Evolutionary conservation across 225 moss, liverwort and hornwort species (phyloP), one percentile per base, ranked within the genome.

Genomic region (Physcomitrium patens): DNA sequence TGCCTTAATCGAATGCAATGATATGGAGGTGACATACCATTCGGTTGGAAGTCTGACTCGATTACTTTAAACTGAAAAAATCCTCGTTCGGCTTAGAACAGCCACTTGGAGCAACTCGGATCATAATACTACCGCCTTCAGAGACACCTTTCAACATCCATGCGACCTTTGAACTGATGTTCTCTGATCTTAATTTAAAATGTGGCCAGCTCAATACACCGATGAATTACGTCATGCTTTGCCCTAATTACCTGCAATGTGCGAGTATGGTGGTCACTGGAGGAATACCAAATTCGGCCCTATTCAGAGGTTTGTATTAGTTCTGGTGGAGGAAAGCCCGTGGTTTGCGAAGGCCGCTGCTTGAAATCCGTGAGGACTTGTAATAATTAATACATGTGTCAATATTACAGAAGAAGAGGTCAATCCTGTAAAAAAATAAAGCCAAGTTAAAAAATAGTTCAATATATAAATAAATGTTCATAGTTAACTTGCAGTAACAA

Each of bases 321-420:
- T 86, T 89, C 8, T 75, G 3, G 58, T 84, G 79, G 44, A 89
- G 76, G 1, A 81, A 83, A 49, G 68, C 83, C 52, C 86, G 82
- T 1, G 89, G 86, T 70, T 67, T 86, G 12, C 89, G 83, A 14
- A 86, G 86, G 65, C 85, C 85, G 75, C 85, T 86, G 64, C 89
- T 89, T 4, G 89, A 85, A 77, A 86, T 89, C 58, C 78, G 78
- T 24, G 83, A 58, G 3, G 89, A 89, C 49, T 86, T 44, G 52
- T 89, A 86, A 72, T 89, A 86, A 15, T 83, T 86, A 70, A 89
- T 86, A 59, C 86, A 84, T 28, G 86, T 86, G 58, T 86, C 86
- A 56, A 89, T 89, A 68, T 89, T 81, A 69, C 86, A 86, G 70
- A 86, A 86, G 15, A 89, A 77, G 58, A 81, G 81, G 2, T 86